Evolutionary conservation across 2,329 filamentous ascomycete species (phyloP), one percentile per base, ranked within the genome.

Genomic region (Ascochyta clinopodiicola): DNA sequence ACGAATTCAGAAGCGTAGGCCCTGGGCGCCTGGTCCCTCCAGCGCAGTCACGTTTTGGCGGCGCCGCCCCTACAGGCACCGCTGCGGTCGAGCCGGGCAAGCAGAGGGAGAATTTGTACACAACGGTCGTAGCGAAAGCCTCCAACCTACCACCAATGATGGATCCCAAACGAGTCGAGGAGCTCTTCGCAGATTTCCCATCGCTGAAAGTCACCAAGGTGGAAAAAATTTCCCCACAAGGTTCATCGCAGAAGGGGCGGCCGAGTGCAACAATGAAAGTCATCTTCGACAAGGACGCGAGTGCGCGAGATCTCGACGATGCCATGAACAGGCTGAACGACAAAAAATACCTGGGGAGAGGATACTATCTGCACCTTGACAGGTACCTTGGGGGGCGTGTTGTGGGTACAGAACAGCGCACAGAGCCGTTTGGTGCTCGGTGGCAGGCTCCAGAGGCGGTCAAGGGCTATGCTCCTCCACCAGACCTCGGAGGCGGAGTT

Each of bases 301-400:
- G 43, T 9, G 61, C 64, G 32, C 54, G 63, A 40, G 67, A 72
- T 44, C 60, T 74, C 4, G 66, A 72, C 40, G 65, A 67, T 17
- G 72, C 68, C 12, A 70, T 73, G 64, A 66, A 68, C 39, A 68
- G 61, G 44, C 45, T 74, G 44, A 73, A 66, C 35, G 71, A 73
- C 45, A 74, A 73, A 57, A 70, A 66, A 27, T 74, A 74, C 44
- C 47, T 74, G 24, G 69, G 71, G 1, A 61, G 52, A 34, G 72
- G 72, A 31, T 72, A 73, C 40, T 74, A 73, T 49, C 51, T 74
- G 34, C 71, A 74, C 50, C 34, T 74, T 17, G 72, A 74, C 47
- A 63, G 71, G 38, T 74, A 71, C 44, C 56, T 71, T 1, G 69
- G 70, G 24, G 62, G 61, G 8, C 61, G 62, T 21, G 59, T 61